A percentile compares a stretch with the other conserved stretches of the same genome.
Conservation (phyloP, 2,329 filamentous ascomycete species). For the Claviceps cyperi region DNA sequence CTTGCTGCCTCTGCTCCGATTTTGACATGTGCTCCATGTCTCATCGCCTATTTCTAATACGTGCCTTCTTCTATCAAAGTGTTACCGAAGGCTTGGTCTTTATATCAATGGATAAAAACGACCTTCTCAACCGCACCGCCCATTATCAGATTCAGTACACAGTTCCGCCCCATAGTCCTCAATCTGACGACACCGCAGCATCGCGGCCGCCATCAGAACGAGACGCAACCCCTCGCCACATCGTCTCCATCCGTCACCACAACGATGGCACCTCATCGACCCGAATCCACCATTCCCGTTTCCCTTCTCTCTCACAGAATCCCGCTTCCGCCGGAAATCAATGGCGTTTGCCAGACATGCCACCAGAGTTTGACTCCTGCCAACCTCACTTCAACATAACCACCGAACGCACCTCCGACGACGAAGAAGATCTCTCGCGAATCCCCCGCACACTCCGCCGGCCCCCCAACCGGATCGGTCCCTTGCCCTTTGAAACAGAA, state of each 20-base stretch:
- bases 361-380: conserved; percentile 35
- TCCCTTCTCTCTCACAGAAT: conserved; percentile 18
- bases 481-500: conserved; percentile 39
- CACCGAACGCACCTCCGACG: conserved; percentile 47
- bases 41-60: background rate
- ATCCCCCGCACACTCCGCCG: conserved; percentile 19
- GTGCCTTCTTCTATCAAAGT: conserved; percentile 24
- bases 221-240: conserved; percentile 15
- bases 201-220: conserved; percentile 10
- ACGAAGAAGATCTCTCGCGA: conserved; percentile 32
- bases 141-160: conserved; percentile 61
- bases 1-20: background rate
- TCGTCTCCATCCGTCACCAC: conserved; percentile 38
- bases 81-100: conserved; percentile 89
- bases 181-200: background rate
- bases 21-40: background rate
- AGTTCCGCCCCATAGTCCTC: conserved; percentile 7
- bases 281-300: conserved; percentile 2
- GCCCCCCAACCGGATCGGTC: conserved; percentile 37
- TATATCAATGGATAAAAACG: conserved; percentile 70
- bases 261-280: conserved; percentile 31
- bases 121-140: conserved; percentile 57
- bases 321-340: conserved; percentile 26
- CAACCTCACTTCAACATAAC: conserved; percentile 38
- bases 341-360: conserved; percentile 38